Evolutionary conservation across 225 moss, liverwort and hornwort genomes (phyloP), one percentile per base, ranked within the genome.

Genomic region (Marchantia polymorpha): DNA sequence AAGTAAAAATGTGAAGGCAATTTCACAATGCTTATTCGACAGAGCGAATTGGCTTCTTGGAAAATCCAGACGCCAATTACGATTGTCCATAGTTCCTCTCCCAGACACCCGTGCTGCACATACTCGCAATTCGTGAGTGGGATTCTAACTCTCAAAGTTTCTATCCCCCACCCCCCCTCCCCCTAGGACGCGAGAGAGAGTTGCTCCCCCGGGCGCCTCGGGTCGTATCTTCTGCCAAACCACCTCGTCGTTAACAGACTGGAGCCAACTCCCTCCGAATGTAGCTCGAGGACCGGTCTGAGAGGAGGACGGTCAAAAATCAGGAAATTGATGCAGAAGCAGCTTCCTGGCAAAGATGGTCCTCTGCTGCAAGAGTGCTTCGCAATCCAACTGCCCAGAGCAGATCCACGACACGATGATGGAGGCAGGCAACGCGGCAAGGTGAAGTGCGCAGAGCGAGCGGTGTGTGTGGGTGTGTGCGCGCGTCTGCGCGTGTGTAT

Each of bases 21-120:
- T 81, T 86, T 86, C 86, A 64, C 86, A 86, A 83, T 86, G 86
- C 71, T 83, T 83, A 31, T 79, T 78, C 12, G 74, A 81, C 64
- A 77, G 25, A 78, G 78, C 78, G 73, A 78, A 83, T 77, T 83
- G 80, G 74, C 83, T 79, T 78, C 69, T 83, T 74, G 78, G 81
- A 83, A 86, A 83, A 72, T 83, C 78, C 78, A 81, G 63, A 58
- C 86, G 83, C 83, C 83, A 86, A 69, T 86, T 80, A 75, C 74
- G 74, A 83, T 83, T 81, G 69, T 83, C 81, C 86, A 86, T 86
- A 59, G 78, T 83, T 68, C 69, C 58, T 82, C 55, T 53, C 81
- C 81, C 53, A 66, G 74, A 69, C 66, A 78, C 59, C 64, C 75
- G 74, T 47, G 27, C 74, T 27, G 83, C 78, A 83, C 86, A 86